phyloP scores from a whole-genome alignment of 169 alveolate genomes.

The Plasmodium vivax region DNA sequence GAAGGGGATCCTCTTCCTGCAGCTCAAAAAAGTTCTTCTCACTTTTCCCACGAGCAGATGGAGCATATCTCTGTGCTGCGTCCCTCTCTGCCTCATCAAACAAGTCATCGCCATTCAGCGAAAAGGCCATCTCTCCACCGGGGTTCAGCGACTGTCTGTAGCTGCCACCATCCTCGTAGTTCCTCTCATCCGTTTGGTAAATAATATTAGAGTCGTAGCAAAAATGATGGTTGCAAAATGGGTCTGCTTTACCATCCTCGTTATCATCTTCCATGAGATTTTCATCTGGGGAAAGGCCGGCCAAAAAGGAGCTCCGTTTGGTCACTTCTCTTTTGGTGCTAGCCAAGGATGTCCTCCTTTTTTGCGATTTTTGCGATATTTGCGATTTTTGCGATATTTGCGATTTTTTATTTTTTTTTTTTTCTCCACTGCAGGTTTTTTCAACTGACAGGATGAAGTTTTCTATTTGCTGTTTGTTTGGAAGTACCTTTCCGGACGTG shows the following conservation, averaged over 20 bases:
- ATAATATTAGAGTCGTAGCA: neutral
- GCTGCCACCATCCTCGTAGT: neutral
- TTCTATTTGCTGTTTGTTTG: conserved; percentile 20
- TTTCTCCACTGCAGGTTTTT: neutral
- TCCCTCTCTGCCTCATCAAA: neutral
- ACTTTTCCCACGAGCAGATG: neutral
- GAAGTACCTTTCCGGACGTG: neutral
- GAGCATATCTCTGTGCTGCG: neutral
- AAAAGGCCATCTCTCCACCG: neutral
- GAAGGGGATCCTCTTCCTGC: neutral
- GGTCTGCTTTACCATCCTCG: neutral
- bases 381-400: too few relatives aligned
- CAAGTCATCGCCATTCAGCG: neutral
- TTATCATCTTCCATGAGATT: neutral
- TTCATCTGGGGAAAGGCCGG: neutral
- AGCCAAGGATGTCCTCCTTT: neutral
- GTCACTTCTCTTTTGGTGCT: neutral
- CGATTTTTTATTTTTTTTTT: neutral
- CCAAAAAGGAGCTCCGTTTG: neutral
- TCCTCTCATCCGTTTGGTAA: neutral
- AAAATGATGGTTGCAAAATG: neutral
- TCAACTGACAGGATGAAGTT: conserved; percentile 5
- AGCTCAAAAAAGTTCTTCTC: neutral
- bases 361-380: too few relatives aligned
- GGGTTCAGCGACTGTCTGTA: neutral